phyloP scores from a whole-genome alignment of 139 green algal species.

The Chlamydomonas incerta region DNA sequence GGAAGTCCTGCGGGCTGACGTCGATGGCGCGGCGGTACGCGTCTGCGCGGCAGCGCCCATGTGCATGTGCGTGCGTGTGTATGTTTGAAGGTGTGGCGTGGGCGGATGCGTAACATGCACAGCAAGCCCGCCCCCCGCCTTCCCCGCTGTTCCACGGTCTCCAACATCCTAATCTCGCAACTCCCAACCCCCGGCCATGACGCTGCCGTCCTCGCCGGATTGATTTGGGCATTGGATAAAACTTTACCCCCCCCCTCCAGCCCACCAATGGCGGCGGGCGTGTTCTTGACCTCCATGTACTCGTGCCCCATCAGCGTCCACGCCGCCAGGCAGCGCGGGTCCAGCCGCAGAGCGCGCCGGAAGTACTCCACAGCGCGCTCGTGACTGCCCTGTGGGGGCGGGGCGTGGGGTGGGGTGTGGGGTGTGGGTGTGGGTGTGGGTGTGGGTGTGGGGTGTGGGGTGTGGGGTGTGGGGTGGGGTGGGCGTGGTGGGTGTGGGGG shows the following conservation, averaged over 20 bases:
- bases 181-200: too few species aligned
- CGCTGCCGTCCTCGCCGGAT: too few species aligned
- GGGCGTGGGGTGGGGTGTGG: background rate
- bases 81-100: too few species aligned
- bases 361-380: constrained; percentile 94
- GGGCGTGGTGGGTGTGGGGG: background rate
- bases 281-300: constrained; percentile 98
- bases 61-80: background rate
- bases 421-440: background rate
- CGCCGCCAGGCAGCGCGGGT: constrained; percentile 88
- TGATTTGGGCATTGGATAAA: background rate
- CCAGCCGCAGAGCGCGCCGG: constrained; percentile 89
- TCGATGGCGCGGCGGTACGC: constrained; percentile 89
- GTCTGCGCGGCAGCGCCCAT: too few species aligned
- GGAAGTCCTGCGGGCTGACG: constrained; percentile 91
- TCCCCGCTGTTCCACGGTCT: too few species aligned
- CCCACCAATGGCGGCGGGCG: constrained; percentile 55
- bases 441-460: background rate
- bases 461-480: background rate
- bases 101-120: too few species aligned
- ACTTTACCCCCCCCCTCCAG: background rate
- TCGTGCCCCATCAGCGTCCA: constrained; percentile 99
- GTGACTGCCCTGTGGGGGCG: constrained; percentile 57
- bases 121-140: too few species aligned
- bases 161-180: too few species aligned